Base-by-base conservation (phyloP, 2,329 filamentous ascomycete species). In the Metarhizium album region DNA sequence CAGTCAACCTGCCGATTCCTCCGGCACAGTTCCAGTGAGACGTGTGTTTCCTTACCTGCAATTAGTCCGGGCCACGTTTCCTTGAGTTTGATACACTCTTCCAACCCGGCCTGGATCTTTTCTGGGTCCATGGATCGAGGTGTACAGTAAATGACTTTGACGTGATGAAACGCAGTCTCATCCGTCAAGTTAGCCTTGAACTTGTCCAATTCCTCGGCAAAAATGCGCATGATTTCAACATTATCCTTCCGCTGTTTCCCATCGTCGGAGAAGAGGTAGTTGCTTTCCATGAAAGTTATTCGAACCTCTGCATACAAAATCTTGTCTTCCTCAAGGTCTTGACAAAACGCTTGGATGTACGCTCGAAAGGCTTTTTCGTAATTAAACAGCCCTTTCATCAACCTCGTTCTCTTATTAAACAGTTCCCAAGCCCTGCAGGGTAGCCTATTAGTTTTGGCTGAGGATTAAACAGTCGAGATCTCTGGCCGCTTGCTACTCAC, bases 121-220 rank as follows among this genome's bases (percentile, higher is more conserved):
- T 62, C 48, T 3, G 67, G 70, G 0, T 67, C 57, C 46, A 86
- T 83, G 0, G 78, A 82, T 5, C 83, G 71, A 1, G 83, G 83
- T 1, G 82, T 83, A 64, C 83, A 86, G 63, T 86, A 87, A 35
- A 87, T 84, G 54, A 87, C 77, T 64, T 86, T 86, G 54, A 87
- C 69, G 0, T 82, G 82, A 18, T 78, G 78, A 57, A 86, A 83
- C 16, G 68, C 52, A 13, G 56, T 56, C 24, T 55, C 31, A 8
- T 46, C 27, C 0, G 64, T 56, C 23, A 62, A 60, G 2, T 70
- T 52, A 0, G 51, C 54, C 52, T 72, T 64, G 37, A 83, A 84
- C 0, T 59, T 61, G 4, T 67, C 53, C n/a, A 80, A 73, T 47
- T 76, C 79, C 1, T 76, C 64, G 11, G 77, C 70, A 50, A 85